Evolutionary conservation across 2,329 filamentous ascomycete species (phyloP).

Genomic region (Aspergillus spinulosporus): DNA sequence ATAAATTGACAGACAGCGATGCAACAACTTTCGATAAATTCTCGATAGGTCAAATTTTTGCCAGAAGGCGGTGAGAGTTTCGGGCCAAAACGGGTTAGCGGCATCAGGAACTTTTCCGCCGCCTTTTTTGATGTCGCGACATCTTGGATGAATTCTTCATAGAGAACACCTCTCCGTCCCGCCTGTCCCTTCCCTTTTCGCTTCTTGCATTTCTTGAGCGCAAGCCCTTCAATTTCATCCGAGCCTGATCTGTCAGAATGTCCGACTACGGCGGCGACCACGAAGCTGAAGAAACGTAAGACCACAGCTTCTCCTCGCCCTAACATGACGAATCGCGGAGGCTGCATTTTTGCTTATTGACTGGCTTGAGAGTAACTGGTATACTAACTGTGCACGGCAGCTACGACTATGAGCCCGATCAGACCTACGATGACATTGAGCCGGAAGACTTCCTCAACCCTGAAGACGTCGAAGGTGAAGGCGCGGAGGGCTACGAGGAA

Average conservation of each 20-base stretch:
- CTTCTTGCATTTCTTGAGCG: constrained; percentile 12
- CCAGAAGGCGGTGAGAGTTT: constrained; percentile 34
- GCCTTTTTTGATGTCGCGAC: constrained; percentile 30
- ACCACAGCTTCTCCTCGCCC: neutral
- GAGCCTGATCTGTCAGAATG: constrained; percentile 50
- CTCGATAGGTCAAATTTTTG: constrained; percentile 33
- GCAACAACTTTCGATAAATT: constrained; percentile 12
- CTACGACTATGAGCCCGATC: constrained; percentile 58
- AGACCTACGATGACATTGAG: constrained; percentile 67
- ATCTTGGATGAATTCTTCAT: constrained; percentile 20
- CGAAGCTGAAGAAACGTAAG: constrained; percentile 61
- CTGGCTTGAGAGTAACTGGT: constrained; percentile 16
- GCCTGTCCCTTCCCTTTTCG: constrained; percentile 14
- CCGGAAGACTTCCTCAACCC: constrained; percentile 59
- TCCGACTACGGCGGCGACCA: constrained; percentile 73
- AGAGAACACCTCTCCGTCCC: constrained; percentile 18
- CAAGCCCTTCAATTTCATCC: constrained; percentile 19
- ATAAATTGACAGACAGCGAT: constrained; percentile 11
- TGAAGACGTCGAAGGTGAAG: constrained; percentile 55
- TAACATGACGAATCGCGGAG: neutral
- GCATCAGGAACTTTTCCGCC: constrained; percentile 39
- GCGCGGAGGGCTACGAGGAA: constrained; percentile 57
- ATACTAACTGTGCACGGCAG: constrained; percentile 33
- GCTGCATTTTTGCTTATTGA: neutral
- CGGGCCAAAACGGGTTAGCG: constrained; percentile 30